Conservation (phyloP, 352 stramenopile genomes). For the Thraustochytrium sp. region DNA sequence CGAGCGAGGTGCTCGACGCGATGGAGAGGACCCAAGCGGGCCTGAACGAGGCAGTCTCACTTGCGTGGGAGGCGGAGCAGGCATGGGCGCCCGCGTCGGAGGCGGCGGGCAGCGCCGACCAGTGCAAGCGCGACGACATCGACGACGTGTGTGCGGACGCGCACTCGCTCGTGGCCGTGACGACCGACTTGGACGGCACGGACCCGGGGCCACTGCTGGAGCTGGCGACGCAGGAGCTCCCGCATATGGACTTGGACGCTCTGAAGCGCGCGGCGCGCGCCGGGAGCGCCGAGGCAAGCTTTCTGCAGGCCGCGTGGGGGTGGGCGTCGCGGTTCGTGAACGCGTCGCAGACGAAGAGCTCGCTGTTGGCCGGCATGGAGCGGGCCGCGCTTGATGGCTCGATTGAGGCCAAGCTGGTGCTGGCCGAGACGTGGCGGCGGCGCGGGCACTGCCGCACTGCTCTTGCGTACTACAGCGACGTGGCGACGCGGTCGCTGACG, state of each 20-base stretch:
- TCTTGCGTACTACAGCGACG: background rate
- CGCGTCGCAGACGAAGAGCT: background rate
- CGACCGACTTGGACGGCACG: too few species aligned
- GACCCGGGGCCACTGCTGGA: too few species aligned
- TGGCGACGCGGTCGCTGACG: background rate
- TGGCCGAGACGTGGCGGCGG: slow-evolving; percentile 19
- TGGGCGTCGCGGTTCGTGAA: background rate
- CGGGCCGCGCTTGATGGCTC: slow-evolving; percentile 52
- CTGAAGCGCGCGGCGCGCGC: background rate
- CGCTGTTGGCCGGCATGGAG: background rate
- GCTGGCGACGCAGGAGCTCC: too few species aligned
- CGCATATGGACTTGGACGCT: too few species aligned
- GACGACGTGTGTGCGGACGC: background rate
- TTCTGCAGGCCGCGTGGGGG: background rate
- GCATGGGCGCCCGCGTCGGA: too few species aligned
- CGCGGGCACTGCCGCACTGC: slow-evolving; percentile 44
- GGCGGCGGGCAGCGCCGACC: too few species aligned
- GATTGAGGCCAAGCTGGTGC: slow-evolving; percentile 52
- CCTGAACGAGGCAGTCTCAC: too few species aligned
- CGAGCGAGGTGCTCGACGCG: slow-evolving; percentile 49
- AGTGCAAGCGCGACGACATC: too few species aligned
- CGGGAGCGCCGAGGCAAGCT: background rate
- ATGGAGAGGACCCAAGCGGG: background rate
- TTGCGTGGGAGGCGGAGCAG: too few species aligned
- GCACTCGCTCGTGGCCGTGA: background rate